phyloP scores from a whole-genome alignment of 805 yeast genomes.

The Pichia pseudocactophila region DNA sequence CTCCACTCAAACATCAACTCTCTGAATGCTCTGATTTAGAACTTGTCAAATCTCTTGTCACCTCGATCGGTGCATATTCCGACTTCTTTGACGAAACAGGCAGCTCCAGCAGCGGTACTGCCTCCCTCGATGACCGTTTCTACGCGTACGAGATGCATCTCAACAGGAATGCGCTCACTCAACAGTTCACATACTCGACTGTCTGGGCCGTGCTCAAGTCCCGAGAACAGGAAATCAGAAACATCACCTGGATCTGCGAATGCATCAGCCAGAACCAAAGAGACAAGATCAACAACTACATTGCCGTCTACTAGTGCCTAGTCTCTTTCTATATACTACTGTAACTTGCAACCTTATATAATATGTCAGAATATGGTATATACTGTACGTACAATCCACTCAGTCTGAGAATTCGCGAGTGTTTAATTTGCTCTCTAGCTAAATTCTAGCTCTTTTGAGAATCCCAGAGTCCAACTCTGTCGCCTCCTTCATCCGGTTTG shows the following conservation, averaged over 20 bases:
- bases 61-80: slow-evolving; percentile 57
- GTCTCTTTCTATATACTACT: too few relatives aligned
- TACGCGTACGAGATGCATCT: slow-evolving; percentile 87
- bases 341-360: too few relatives aligned
- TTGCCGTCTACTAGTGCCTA: slow-evolving; percentile 56
- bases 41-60: slow-evolving; percentile 58
- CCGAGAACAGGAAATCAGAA: slow-evolving; percentile 93
- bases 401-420: too few relatives aligned
- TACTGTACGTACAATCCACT: too few relatives aligned
- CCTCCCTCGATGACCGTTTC: slow-evolving; percentile 81
- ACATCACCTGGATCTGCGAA: slow-evolving; percentile 99
- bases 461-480: too few relatives aligned
- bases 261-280: slow-evolving; percentile 98
- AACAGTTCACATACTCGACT: slow-evolving; percentile 84
- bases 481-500: too few relatives aligned
- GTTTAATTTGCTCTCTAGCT: too few relatives aligned
- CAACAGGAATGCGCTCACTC: slow-evolving; percentile 90
- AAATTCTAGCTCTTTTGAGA: too few relatives aligned
- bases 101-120: slow-evolving; percentile 16
- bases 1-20: slow-evolving; percentile 45
- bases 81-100: slow-evolving; percentile 41
- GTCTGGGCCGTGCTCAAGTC: slow-evolving; percentile 96
- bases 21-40: slow-evolving; percentile 81
- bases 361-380: too few relatives aligned
- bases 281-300: slow-evolving; percentile 84